Conservation (phyloP, 306 rosid genomes). For the Rosa lucieae region DNA sequence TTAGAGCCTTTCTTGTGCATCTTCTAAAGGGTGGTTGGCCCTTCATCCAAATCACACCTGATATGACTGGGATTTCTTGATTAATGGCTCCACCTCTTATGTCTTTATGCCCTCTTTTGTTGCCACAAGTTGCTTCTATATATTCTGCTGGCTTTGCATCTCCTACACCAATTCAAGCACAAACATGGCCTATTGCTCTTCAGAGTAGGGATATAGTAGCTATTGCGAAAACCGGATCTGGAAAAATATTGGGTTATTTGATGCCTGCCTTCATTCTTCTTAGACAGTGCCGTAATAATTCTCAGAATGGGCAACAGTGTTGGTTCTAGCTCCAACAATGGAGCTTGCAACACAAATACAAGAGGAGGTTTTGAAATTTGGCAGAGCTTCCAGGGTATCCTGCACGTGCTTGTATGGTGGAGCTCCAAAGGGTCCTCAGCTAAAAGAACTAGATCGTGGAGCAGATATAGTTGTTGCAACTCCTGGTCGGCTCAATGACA, state of each 20-base stretch:
- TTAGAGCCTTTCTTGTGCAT: slow-evolving; percentile 97
- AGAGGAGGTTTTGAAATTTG: slow-evolving; percentile 86
- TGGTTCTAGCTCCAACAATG: slow-evolving; percentile 96
- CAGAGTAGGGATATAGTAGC: slow-evolving; percentile 98
- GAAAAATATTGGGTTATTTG: slow-evolving; percentile 93
- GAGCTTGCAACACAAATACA: slow-evolving; percentile 99
- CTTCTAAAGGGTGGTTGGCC: slow-evolving; percentile 94
- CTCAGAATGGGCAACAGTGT: slow-evolving; percentile 84
- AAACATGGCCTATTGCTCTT: slow-evolving; percentile 97
- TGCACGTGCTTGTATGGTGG: slow-evolving; percentile 99
- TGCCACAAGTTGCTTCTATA: slow-evolving; percentile 98
- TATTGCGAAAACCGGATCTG: slow-evolving; percentile 97
- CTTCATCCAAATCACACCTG: slow-evolving; percentile 88
- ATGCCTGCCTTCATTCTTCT: slow-evolving; percentile 91
- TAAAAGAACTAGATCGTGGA: slow-evolving; percentile 88
- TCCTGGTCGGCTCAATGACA: slow-evolving; percentile 97
- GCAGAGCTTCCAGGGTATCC: slow-evolving; percentile 78
- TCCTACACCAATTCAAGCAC: slow-evolving; percentile 99
- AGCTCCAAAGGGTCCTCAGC: slow-evolving; percentile 85
- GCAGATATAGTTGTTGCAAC: slow-evolving; percentile 99
- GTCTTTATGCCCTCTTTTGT: slow-evolving; percentile 93
- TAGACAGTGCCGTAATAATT: slow-evolving; percentile 69
- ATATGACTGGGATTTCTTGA: slow-evolving; percentile 96
- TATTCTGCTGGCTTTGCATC: slow-evolving; percentile 85
- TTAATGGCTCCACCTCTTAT: slow-evolving; percentile 83